Evolutionary conservation across 2,329 filamentous ascomycete species (phyloP), one percentile per base, ranked within the genome.

Genomic region (Bretziella fagacearum): DNA sequence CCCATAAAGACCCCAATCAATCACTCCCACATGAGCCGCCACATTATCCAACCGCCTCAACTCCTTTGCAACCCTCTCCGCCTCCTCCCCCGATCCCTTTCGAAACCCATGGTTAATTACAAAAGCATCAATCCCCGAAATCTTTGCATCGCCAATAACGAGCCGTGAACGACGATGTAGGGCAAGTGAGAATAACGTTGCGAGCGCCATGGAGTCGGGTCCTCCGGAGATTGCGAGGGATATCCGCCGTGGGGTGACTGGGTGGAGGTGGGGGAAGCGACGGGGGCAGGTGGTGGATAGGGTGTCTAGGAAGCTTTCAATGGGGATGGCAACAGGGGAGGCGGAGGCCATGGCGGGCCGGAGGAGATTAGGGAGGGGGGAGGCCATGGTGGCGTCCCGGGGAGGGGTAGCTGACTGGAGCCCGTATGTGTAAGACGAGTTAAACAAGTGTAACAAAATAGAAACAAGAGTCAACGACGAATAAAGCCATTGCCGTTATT

Each of bases 141-240:
- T 56, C 11, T 65, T 62, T 50, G 69, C 66, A 54, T 70, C 70
- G 27, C 63, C 63, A 22, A 75, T 56, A 36, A 53, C 62, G 52
- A 66, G 56, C 22, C 54, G 50, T 2, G 56, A 56, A 39, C 64
- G 56, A 2, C 52, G 51, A 2, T 51, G 58, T 30, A 62, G 61
- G 29, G 71, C 55, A 39, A 65, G 61, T 42, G 68, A 70, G 58
- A 82, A 84, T 29, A 96, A 70, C 51, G 69, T 77, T 47, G 86
- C 85, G 51, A 98, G 68, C 23, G 89, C 89, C 87, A 96, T 98
- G n/a, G 89, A 96, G 62, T 98, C 91, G 32, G 91, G 83, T 6
- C 91, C 91, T 20, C 91, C 91, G 57, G 87, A 95, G 52, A 96
- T 68, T 13, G 87, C 91, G 50, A 96, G 65, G 6, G 23, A 18